Conservation (phyloP, 345 rosid species). For the Gossypium thurberi region DNA sequence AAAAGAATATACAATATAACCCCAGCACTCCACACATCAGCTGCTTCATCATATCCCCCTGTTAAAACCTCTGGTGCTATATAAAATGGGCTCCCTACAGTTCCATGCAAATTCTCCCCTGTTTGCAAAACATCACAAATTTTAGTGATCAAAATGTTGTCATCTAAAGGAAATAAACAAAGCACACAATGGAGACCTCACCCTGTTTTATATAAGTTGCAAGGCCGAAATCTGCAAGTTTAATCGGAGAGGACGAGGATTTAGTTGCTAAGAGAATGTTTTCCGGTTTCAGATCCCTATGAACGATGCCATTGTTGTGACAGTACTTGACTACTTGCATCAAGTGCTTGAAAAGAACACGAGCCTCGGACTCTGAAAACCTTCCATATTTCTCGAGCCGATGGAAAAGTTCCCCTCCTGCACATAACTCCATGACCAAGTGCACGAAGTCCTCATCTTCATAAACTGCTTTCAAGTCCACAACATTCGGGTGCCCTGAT, state of each 20-base stretch:
- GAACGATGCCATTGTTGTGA: conserved; percentile 67
- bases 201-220: conserved; percentile 61
- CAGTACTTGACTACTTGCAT: conserved; percentile 66
- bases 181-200: conserved; percentile 17
- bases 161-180: neutral
- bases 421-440: conserved; percentile 64
- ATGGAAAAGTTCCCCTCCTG: conserved; percentile 70
- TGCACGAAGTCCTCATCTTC: conserved; percentile 62
- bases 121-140: conserved; percentile 11
- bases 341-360: conserved; percentile 48
- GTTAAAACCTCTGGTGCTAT: conserved; percentile 68
- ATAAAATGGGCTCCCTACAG: conserved; percentile 71
- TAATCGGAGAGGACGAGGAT: conserved; percentile 54
- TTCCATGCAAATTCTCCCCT: conserved; percentile 57
- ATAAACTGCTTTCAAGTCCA: conserved; percentile 59
- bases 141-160: neutral
- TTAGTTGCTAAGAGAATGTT: conserved; percentile 57
- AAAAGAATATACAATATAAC: conserved; percentile 62
- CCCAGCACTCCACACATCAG: conserved; percentile 83
- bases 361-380: conserved; percentile 52
- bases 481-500: conserved; percentile 56
- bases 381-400: conserved; percentile 54
- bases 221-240: conserved; percentile 71
- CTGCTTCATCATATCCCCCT: conserved; percentile 67
- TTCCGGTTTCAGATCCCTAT: conserved; percentile 65